Evolutionary conservation across 108 stramenopile genomes (phyloP).

Genomic region (Poteriospumella lacustris): DNA sequence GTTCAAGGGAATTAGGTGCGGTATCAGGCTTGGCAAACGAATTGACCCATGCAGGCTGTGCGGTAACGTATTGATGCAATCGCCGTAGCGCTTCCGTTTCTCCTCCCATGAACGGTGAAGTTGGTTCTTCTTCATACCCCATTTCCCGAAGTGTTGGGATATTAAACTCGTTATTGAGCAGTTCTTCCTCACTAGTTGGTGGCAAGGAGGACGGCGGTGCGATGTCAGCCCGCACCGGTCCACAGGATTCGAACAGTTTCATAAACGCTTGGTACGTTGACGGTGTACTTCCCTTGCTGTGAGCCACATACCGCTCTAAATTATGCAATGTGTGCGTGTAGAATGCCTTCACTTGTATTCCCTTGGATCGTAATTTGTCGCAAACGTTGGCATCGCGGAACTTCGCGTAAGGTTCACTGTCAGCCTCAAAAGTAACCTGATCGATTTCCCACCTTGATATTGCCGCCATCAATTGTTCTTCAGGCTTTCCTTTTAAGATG

Average conservation of each 20-base stretch:
- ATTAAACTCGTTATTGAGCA: neutral
- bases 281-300: no score
- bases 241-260: constrained; percentile 41
- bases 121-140: constrained; percentile 43
- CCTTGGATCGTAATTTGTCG: constrained; percentile 33
- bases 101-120: constrained; percentile 56
- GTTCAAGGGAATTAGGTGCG: constrained; percentile 64
- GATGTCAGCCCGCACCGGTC: constrained; percentile 23
- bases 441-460: constrained; percentile 57
- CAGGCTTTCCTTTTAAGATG: constrained; percentile 70
- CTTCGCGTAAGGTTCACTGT: constrained; percentile 55
- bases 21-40: constrained; percentile 94
- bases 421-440: constrained; percentile 59
- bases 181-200: constrained; percentile 38
- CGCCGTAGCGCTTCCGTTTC: constrained; percentile 44
- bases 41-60: constrained; percentile 59
- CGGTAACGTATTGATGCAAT: constrained; percentile 26
- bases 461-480: constrained; percentile 60
- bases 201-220: constrained; percentile 61
- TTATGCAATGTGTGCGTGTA: constrained; percentile 50
- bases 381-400: constrained; percentile 33
- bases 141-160: constrained; percentile 37
- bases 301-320: constrained; percentile 36
- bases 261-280: constrained; percentile 58
- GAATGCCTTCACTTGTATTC: constrained; percentile 54